phyloP scores from a whole-genome alignment of 805 yeast species.

The Yarrowia yakushimensis region DNA sequence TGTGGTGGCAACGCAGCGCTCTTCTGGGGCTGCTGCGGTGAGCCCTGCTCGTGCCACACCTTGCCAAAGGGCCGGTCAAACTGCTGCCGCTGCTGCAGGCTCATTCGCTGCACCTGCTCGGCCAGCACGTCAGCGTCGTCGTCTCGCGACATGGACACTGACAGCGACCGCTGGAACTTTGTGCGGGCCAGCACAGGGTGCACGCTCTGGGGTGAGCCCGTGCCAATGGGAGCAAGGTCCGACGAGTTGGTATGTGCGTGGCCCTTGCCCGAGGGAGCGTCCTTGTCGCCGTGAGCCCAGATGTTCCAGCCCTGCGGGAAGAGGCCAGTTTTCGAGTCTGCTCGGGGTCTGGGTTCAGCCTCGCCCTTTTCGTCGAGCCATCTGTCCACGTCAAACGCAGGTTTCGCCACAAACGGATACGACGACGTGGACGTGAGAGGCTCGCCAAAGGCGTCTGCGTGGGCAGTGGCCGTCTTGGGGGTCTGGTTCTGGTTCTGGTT shows the following conservation, averaged over 20 bases:
- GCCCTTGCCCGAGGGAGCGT: background rate
- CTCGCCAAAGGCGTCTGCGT: constrained; percentile 16
- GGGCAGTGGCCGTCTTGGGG: background rate
- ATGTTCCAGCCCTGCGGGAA: constrained; percentile 25
- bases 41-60: constrained; percentile 18
- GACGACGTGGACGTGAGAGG: constrained; percentile 25
- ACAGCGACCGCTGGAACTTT: constrained; percentile 23
- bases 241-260: constrained; percentile 15
- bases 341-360: background rate
- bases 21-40: background rate
- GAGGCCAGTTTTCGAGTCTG: constrained; percentile 13
- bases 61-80: constrained; percentile 9
- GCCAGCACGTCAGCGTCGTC: constrained; percentile 16
- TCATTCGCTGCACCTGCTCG: constrained; percentile 15
- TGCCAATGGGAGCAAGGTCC: constrained; percentile 16
- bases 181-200: constrained; percentile 14
- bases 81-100: constrained; percentile 14
- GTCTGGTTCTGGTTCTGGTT: background rate
- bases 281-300: constrained; percentile 22
- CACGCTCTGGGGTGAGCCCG: constrained; percentile 18
- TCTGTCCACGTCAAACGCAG: constrained; percentile 17
- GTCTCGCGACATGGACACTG: constrained; percentile 14
- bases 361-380: constrained; percentile 19
- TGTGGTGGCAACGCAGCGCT: constrained; percentile 8
- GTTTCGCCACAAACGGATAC: constrained; percentile 19